These are phyloP conservation scores for Ascomycota sp. DNA, from an alignment of 2,329 filamentous ascomycete species.

Conservation along the genomic window DNA sequence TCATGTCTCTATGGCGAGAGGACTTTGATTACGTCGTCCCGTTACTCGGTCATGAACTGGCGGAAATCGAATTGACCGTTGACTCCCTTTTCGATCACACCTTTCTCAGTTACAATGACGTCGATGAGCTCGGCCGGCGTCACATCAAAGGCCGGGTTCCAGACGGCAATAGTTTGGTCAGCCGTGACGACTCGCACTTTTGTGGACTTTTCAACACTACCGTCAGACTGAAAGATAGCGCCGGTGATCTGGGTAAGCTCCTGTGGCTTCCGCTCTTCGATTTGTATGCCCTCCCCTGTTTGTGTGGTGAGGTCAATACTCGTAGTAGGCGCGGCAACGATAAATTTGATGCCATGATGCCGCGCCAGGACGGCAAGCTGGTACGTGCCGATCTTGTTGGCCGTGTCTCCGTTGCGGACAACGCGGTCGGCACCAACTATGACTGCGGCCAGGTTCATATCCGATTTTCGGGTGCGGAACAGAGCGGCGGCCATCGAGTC, in stretches of 20 bases:
- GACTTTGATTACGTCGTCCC: constrained; percentile 14
- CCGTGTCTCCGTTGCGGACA: constrained; percentile 87
- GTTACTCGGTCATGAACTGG: constrained; percentile 31
- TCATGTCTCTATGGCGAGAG: too few species aligned
- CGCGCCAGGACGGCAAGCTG: constrained; percentile 72
- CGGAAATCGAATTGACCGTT: constrained; percentile 48
- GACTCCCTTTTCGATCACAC: constrained; percentile 55
- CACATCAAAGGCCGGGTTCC: constrained; percentile 95
- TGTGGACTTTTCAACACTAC: constrained; percentile 36
- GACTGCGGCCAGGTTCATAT: constrained; percentile 56
- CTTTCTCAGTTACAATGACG: constrained; percentile 79
- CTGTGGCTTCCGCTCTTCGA: constrained; percentile 62
- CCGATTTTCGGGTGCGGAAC: constrained; percentile 38
- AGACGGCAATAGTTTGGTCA: constrained; percentile 56
- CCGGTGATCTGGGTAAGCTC: constrained; percentile 76
- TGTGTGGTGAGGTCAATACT: constrained; percentile 72
- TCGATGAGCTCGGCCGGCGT: constrained; percentile 79
- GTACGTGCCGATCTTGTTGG: constrained; percentile 97
- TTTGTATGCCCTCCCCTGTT: constrained; percentile 59
- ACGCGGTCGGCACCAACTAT: constrained; percentile 90
- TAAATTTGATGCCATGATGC: constrained; percentile 75
- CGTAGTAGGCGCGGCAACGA: constrained; percentile 84
- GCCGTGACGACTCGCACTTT: constrained; percentile 62
- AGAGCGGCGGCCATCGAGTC: constrained; percentile 92
- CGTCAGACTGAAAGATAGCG: constrained; percentile 41